Conservation (phyloP, 208 protist genomes). For the Leishmania mexicana region DNA sequence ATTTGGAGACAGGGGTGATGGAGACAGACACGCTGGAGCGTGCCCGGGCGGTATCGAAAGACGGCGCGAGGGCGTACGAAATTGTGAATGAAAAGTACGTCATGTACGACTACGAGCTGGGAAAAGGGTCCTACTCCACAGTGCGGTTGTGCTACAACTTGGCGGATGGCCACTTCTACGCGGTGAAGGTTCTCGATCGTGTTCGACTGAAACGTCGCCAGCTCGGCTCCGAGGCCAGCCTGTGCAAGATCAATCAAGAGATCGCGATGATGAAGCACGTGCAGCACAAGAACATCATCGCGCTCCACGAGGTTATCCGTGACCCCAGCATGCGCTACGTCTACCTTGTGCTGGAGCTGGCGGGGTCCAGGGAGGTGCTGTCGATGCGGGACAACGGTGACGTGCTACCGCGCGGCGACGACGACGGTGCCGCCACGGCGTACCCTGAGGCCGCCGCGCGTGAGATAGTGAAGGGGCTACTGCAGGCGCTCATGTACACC, state of each 20-base stretch:
- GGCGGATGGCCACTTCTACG: conserved; percentile 50
- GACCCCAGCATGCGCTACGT: conserved; percentile 83
- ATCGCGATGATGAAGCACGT: conserved; percentile 94
- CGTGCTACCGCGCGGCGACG: conserved; percentile 37
- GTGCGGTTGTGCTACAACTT: conserved; percentile 67
- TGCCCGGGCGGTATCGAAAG: background rate
- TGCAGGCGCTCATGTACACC: conserved; percentile 47
- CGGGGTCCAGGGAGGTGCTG: conserved; percentile 55
- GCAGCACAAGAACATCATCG: conserved; percentile 90
- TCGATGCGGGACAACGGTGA: conserved; percentile 46
- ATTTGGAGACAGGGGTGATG: conserved; percentile 13
- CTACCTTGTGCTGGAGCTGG: conserved; percentile 89
- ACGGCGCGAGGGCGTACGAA: conserved; percentile 25
- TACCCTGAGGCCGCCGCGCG: conserved; percentile 38
- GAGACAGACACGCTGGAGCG: conserved; percentile 23
- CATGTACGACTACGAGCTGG: conserved; percentile 56
- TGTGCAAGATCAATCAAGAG: conserved; percentile 65
- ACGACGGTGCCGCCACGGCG: conserved; percentile 6
- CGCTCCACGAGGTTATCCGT: conserved; percentile 93
- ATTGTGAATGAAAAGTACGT: conserved; percentile 76
- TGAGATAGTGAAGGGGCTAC: conserved; percentile 38
- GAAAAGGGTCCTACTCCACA: conserved; percentile 62
- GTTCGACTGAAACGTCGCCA: conserved; percentile 37
- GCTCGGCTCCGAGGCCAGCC: conserved; percentile 33
- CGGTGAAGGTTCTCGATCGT: conserved; percentile 62